Conservation (phyloP, 139 green algal genomes). For the Tetraselmis striata region DNA sequence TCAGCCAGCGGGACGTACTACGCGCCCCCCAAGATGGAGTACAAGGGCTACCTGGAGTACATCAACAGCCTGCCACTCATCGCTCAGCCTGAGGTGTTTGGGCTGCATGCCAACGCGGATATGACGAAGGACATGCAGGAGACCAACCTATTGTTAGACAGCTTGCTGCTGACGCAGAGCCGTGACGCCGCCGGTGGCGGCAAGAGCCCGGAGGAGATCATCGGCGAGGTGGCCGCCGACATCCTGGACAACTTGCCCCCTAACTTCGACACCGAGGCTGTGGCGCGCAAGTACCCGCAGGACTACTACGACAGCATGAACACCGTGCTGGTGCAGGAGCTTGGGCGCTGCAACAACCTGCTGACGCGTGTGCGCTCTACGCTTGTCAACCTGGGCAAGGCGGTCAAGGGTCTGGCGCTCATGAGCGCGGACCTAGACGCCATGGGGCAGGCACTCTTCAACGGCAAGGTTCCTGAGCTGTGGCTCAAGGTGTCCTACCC, state of each 20-base stretch:
- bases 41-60: conserved; percentile 63
- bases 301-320: conserved; percentile 80
- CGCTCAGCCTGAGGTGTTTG: conserved; percentile 59
- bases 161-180: conserved; percentile 35
- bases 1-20: conserved; percentile 48
- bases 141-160: conserved; percentile 23
- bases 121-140: conserved; percentile 66
- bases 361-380: conserved; percentile 46
- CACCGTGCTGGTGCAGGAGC: conserved; percentile 64
- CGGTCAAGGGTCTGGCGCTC: conserved; percentile 68
- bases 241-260: conserved; percentile 28
- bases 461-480: conserved; percentile 54
- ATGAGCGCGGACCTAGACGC: conserved; percentile 72
- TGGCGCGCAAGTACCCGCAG: conserved; percentile 52
- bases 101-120: conserved; percentile 69
- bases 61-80: conserved; percentile 58
- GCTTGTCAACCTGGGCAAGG: conserved; percentile 61
- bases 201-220: conserved; percentile 23
- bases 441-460: conserved; percentile 39
- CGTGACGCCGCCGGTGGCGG: conserved; percentile 19
- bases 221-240: conserved; percentile 27
- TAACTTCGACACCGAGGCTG: conserved; percentile 49
- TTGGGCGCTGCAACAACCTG: conserved; percentile 67
- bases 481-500: conserved; percentile 70
- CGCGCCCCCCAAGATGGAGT: conserved; percentile 31